Evolutionary conservation across 768 basidiomycete species (phyloP), one percentile per base, ranked within the genome.

Genomic region (Russula sp.): DNA sequence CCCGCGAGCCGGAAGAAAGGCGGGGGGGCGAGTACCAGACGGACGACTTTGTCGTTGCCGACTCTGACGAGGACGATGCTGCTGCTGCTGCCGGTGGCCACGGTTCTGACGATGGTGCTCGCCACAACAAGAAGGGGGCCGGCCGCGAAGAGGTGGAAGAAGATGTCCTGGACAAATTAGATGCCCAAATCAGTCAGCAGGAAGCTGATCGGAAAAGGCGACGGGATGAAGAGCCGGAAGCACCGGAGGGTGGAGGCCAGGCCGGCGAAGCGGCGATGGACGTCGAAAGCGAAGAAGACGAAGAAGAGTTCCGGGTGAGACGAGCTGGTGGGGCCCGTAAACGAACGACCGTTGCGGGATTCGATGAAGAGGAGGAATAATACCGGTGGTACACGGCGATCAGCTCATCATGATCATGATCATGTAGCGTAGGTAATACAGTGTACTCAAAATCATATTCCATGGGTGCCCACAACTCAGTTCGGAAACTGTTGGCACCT

Each of bases 1-100:
- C 64, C 7, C 56, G 60, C 32, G 67, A 58, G 14, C 74, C 76
- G n/a, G 77, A 78, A 13, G 80, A 80, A 58, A 81, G 79, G 56
- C 78, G 83, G 46, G 77, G 78, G 5, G 83, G 82, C 22, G 87
- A 90, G 46, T 93, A 93, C 66, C 87, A 90, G 70, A 83, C 86
- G 60, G 90, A 93, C 70, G 90, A 90, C 68, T 93, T 93, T 68
- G 77, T 93, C 34, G 91, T 92, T 11, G 84, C 86, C 14, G 90
- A 91, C 66, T 85, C 84, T 18, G 89, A 90, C 45, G 87, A 88
- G 32, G 88, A 87, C 3, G 67, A 42, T 10, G 69, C 56, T 38
- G 25, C 25, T 29, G 25, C 25, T 29, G 25, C 25, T n/a, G 34
- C 9, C 5, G 42, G 65, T 36, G 43, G 32, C 47, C 51, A 48